Evolutionary conservation across 768 basidiomycete species (phyloP).

Genomic region (Infundibulicybe gibba): DNA sequence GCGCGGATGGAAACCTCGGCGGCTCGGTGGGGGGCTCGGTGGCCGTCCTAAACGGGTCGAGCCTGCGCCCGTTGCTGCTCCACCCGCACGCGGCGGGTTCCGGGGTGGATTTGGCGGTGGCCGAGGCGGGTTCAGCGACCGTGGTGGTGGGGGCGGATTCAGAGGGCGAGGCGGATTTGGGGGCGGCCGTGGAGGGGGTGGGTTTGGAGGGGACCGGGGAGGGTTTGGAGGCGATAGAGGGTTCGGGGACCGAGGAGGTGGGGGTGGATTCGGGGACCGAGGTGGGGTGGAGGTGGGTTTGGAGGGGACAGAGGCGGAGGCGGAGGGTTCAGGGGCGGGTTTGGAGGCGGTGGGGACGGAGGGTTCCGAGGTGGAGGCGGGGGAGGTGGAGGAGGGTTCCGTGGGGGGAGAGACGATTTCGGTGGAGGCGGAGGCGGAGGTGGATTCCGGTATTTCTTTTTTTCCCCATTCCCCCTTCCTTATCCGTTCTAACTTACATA

Average conservation of each 20-base stretch:
- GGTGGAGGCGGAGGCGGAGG: slow-evolving; percentile 34
- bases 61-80: slow-evolving; percentile 26
- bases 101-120: slow-evolving; percentile 46
- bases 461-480: not conserved
- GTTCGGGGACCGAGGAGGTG: slow-evolving; percentile 34
- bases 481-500: slow-evolving; percentile 9
- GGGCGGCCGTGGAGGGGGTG: slow-evolving; percentile 29
- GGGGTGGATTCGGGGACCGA: slow-evolving; percentile 31
- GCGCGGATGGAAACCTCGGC: slow-evolving; percentile 96
- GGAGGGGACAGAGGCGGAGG: slow-evolving; percentile 33
- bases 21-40: slow-evolving; percentile 98
- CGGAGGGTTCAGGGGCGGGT: slow-evolving; percentile 23
- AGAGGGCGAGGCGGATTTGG: slow-evolving; percentile 34
- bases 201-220: slow-evolving; percentile 28
- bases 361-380: slow-evolving; percentile 44
- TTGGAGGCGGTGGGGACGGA: slow-evolving; percentile 40
- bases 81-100: slow-evolving; percentile 35
- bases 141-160: slow-evolving; percentile 30
- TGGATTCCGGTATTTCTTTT: slow-evolving; percentile 39
- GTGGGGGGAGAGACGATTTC: slow-evolving; percentile 31
- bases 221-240: slow-evolving; percentile 37
- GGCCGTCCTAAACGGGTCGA: slow-evolving; percentile 86
- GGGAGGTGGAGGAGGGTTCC: slow-evolving; percentile 37
- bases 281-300: slow-evolving; percentile 42
- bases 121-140: slow-evolving; percentile 34